phyloP scores from a whole-genome alignment of 192 early-diverging fungal genomes.

The Gryganskiella cystojenkinii region DNA sequence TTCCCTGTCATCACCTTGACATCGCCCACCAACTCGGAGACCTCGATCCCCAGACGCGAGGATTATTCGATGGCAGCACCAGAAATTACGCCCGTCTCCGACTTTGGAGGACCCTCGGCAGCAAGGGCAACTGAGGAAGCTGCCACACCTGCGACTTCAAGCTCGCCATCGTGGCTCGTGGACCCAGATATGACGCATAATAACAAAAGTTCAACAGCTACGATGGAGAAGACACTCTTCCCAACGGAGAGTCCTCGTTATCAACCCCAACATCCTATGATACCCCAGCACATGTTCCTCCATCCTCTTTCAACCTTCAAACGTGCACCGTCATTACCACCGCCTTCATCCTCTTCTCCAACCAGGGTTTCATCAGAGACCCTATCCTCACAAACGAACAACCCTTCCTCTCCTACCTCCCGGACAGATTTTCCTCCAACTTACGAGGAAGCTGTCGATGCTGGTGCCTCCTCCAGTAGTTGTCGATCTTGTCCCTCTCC shows the following conservation, averaged over 20 bases:
- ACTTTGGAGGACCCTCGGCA: too few relatives aligned
- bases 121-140: neutral
- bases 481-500: too few relatives aligned
- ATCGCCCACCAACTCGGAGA: slow-evolving; percentile 37
- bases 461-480: neutral
- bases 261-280: neutral
- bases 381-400: too few relatives aligned
- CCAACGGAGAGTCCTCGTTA: too few relatives aligned
- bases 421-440: slow-evolving; percentile 35
- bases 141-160: too few relatives aligned
- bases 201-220: too few relatives aligned
- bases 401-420: neutral
- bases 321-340: neutral
- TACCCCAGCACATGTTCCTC: slow-evolving; percentile 36
- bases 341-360: too few relatives aligned
- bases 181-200: too few relatives aligned
- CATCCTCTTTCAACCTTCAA: slow-evolving; percentile 20
- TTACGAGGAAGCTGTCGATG: slow-evolving; percentile 36
- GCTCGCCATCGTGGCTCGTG: too few relatives aligned
- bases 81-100: neutral
- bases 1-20: slow-evolving; percentile 44
- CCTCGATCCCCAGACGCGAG: slow-evolving; percentile 15
- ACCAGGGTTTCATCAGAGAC: too few relatives aligned
- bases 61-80: neutral
- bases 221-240: too few relatives aligned